Evolutionary conservation across 176 grass and related monocot species (phyloP).

Genomic region (Aegilops speltoides): DNA sequence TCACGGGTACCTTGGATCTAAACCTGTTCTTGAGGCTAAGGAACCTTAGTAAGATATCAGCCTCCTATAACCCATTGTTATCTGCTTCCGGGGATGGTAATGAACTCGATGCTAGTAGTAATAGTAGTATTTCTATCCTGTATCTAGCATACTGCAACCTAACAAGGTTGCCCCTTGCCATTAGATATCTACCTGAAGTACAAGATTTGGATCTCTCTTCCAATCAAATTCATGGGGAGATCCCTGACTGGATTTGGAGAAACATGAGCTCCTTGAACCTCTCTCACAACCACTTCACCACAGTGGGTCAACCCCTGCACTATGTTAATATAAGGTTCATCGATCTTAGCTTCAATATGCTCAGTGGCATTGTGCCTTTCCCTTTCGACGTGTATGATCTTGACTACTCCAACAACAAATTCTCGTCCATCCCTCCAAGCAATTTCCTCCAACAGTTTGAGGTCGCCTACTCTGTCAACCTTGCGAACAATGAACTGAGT

Average conservation of each 20-base stretch:
- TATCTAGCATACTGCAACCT: neutral
- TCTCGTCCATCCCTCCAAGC: neutral
- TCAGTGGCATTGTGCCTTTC: neutral
- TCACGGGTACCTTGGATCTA: slow-evolving; percentile 38
- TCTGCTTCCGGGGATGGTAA: neutral
- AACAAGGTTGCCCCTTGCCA: neutral
- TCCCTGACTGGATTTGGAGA: slow-evolving; percentile 53
- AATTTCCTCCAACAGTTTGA: neutral
- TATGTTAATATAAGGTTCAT: neutral
- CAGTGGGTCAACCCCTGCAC: neutral
- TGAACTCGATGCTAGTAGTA: neutral
- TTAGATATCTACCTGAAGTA: slow-evolving; percentile 20
- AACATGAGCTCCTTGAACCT: neutral
- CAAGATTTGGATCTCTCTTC: slow-evolving; percentile 38
- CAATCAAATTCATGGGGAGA: slow-evolving; percentile 39
- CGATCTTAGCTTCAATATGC: slow-evolving; percentile 22
- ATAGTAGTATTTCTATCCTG: neutral
- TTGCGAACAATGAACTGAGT: slow-evolving; percentile 2
- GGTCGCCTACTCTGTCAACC: neutral
- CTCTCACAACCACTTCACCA: slow-evolving; percentile 42
- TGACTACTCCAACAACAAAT: slow-evolving; percentile 25
- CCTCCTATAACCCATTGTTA: slow-evolving; percentile 11
- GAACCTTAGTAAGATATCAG: slow-evolving; percentile 11
- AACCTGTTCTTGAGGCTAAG: neutral
- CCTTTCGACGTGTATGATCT: rapidly evolving